A percentile compares a stretch with the other conserved stretches of the same genome.
Evolutionary conservation across 1,284 basidiomycete genomes (phyloP).

Genomic region (Dichomitus squalens): DNA sequence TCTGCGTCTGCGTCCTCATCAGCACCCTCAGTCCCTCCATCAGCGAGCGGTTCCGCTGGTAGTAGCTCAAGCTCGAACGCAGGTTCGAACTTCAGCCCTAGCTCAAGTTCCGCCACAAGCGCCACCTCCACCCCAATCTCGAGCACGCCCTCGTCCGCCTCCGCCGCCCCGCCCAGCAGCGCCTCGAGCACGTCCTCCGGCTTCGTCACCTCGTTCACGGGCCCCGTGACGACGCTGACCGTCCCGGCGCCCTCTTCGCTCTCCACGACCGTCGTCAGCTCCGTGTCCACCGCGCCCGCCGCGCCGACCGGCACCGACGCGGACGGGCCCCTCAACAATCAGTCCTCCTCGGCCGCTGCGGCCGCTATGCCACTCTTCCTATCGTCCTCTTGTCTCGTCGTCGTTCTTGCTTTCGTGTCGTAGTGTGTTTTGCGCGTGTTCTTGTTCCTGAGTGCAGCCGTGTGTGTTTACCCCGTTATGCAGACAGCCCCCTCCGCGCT

Average conservation of each 20-base stretch:
- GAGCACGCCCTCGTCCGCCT: background rate
- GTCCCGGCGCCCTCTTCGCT: background rate
- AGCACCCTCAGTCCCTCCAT: background rate
- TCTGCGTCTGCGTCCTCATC: background rate
- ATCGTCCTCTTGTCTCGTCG: too few relatives aligned
- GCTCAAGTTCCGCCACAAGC: background rate
- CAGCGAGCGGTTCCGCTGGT: background rate
- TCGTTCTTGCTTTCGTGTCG: slow-evolving; percentile 3
- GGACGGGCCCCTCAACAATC: background rate
- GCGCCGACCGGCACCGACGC: background rate
- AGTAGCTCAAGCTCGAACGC: background rate
- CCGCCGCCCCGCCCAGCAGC: background rate
- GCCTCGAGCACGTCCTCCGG: background rate
- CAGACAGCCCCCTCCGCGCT: background rate
- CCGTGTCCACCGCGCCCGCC: background rate
- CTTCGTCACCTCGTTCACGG: background rate
- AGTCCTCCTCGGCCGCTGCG: background rate
- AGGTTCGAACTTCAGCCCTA: background rate
- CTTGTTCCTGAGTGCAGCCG: too few relatives aligned
- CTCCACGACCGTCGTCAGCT: too few relatives aligned
- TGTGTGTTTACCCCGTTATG: too few relatives aligned
- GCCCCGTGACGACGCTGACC: slow-evolving; percentile 1
- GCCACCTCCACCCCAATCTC: background rate
- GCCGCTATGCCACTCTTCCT: slow-evolving; percentile 1
- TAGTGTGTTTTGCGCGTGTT: slow-evolving; percentile 4